phyloP scores from a whole-genome alignment of 345 rosid genomes.

The Corchorus olitorius region DNA sequence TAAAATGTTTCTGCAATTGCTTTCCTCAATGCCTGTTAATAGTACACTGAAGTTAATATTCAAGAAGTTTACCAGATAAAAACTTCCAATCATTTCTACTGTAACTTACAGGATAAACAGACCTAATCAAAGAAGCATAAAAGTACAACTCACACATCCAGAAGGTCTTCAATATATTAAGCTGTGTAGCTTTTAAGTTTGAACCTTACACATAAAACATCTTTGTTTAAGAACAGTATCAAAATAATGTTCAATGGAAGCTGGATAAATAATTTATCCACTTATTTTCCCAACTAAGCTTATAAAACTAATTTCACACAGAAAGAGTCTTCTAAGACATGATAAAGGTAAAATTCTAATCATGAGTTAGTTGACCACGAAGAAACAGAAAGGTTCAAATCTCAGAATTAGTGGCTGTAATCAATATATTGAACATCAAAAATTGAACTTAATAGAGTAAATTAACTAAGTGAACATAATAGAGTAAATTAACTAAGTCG shows the following conservation, averaged over 20 bases:
- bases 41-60: not conserved
- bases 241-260: not conserved
- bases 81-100: not conserved
- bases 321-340: not conserved
- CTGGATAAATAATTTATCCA: not conserved
- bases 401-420: constrained; percentile 6
- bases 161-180: not conserved
- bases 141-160: not conserved
- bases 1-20: constrained; percentile 60
- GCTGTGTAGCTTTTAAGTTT: constrained; percentile 8
- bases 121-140: not conserved
- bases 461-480: not conserved
- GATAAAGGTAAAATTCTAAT: not conserved
- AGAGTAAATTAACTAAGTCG: not conserved
- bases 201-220: not conserved
- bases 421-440: constrained; percentile 3
- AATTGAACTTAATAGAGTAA: not conserved
- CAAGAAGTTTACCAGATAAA: not conserved
- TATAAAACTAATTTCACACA: not conserved
- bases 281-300: not conserved
- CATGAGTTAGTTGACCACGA: not conserved
- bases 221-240: not conserved
- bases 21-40: constrained; percentile 43
- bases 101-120: not conserved
- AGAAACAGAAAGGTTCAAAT: not conserved